These are phyloP conservation scores for Eucalyptus curtisii DNA, from an alignment of 345 rosid species.

Conservation along the genomic window DNA sequence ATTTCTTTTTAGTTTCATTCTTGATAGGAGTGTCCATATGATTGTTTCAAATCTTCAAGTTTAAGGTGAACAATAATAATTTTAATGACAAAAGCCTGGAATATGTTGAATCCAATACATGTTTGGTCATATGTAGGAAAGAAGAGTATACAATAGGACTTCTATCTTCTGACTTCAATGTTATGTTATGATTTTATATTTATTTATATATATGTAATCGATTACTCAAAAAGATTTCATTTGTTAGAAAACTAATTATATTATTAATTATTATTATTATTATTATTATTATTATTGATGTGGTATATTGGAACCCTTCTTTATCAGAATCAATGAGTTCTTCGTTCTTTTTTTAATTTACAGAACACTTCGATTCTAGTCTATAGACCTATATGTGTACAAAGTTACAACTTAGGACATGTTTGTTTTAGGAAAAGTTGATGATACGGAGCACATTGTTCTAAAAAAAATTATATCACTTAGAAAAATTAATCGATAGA, in stretches of 20 bases:
- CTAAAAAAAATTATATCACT: accelerated
- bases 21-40: neutral
- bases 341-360: neutral
- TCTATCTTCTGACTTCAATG: neutral
- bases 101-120: neutral
- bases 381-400: accelerated
- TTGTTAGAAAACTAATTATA: neutral
- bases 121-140: neutral
- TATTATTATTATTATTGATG: too few relatives aligned
- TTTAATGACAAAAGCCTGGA: neutral
- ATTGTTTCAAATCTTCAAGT: neutral
- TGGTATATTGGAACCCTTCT: neutral
- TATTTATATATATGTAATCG: neutral
- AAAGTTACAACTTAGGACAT: neutral
- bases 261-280: too few relatives aligned
- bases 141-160: neutral
- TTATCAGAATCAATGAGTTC: neutral
- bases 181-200: neutral
- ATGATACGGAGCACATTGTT: too few relatives aligned
- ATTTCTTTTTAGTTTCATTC: neutral
- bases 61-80: neutral
- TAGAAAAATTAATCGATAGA: accelerated
- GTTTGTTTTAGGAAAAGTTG: too few relatives aligned
- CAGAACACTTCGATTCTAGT: neutral
- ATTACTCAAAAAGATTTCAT: neutral